These are phyloP conservation scores for Botryotinia globosa DNA, from an alignment of 2,329 filamentous ascomycete species.

Conservation along the genomic window DNA sequence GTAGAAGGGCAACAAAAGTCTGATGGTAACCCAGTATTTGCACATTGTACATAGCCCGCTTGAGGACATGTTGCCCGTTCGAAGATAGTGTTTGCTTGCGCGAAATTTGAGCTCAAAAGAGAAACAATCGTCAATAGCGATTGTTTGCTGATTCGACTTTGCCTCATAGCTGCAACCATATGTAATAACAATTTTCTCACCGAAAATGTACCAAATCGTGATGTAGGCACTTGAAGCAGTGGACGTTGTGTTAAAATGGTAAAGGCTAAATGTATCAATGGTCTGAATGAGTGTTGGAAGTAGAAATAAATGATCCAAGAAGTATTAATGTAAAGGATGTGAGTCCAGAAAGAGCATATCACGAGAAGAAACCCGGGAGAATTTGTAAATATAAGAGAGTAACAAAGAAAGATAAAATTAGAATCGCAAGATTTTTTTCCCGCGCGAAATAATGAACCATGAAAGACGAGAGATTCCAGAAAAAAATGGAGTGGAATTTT, in stretches of 20 bases:
- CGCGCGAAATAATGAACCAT: slow-evolving; percentile 2
- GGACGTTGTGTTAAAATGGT: slow-evolving; percentile 1
- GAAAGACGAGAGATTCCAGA: slow-evolving; percentile 29
- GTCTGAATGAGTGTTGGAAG: slow-evolving; percentile 27
- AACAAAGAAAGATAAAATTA: slow-evolving; percentile 16
- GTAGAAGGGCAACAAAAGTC: slow-evolving; percentile 64
- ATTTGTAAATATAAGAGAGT: background rate
- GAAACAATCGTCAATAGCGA: slow-evolving; percentile 28
- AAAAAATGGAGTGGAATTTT: slow-evolving; percentile 29
- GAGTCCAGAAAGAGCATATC: background rate
- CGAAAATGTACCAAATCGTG: background rate
- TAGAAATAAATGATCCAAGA: slow-evolving; percentile 24
- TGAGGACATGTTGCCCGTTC: slow-evolving; percentile 52
- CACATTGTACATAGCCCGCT: slow-evolving; percentile 51
- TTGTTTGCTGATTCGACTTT: slow-evolving; percentile 20
- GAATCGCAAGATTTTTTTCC: background rate
- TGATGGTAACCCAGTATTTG: slow-evolving; percentile 51
- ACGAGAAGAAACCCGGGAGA: background rate
- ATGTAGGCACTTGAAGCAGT: background rate
- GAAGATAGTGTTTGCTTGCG: slow-evolving; percentile 42
- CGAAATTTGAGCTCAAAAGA: slow-evolving; percentile 42
- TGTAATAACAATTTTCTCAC: background rate
- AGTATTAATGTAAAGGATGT: slow-evolving; percentile 25
- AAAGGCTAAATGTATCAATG: slow-evolving; percentile 13
- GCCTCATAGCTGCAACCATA: slow-evolving; percentile 28